Conservation (phyloP, 331 rosid genomes). For the Malus hybrid region DNA sequence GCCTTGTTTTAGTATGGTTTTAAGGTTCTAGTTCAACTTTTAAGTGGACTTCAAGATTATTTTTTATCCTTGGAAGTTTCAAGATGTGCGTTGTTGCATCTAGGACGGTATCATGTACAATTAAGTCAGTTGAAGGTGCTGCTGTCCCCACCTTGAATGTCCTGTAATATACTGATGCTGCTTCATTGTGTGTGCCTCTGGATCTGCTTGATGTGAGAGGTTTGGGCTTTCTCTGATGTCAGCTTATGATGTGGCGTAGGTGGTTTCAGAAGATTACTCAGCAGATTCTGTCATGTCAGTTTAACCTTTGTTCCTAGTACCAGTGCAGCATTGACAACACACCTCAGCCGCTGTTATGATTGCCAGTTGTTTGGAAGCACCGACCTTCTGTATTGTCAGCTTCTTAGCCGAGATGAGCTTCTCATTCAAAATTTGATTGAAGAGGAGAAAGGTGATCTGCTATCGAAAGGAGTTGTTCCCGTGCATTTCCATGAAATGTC, state of each 20-base stretch:
- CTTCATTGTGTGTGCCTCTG: conserved; percentile 2
- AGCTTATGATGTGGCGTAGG: conserved; percentile 10
- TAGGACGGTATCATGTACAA: conserved; percentile 6
- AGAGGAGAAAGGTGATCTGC: neutral
- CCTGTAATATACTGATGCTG: neutral
- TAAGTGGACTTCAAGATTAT: conserved; percentile 3
- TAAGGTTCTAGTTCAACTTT: neutral
- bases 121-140: conserved; percentile 10
- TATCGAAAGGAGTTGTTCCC: neutral
- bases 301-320: neutral
- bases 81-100: conserved; percentile 22
- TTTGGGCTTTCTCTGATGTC: conserved; percentile 5
- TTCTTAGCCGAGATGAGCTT: neutral
- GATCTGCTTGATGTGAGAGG: conserved; percentile 5
- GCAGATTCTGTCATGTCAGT: conserved; percentile 3
- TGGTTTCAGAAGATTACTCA: conserved; percentile 8
- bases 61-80: conserved; percentile 22
- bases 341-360: conserved; percentile 2
- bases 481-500: neutral
- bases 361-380: neutral
- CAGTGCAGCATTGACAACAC: neutral
- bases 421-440: neutral
- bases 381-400: neutral
- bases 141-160: neutral
- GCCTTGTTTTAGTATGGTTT: conserved; percentile 6